Conservation (phyloP, 225 moss, liverwort and hornwort genomes). For the Polytrichum formosum region DNA sequence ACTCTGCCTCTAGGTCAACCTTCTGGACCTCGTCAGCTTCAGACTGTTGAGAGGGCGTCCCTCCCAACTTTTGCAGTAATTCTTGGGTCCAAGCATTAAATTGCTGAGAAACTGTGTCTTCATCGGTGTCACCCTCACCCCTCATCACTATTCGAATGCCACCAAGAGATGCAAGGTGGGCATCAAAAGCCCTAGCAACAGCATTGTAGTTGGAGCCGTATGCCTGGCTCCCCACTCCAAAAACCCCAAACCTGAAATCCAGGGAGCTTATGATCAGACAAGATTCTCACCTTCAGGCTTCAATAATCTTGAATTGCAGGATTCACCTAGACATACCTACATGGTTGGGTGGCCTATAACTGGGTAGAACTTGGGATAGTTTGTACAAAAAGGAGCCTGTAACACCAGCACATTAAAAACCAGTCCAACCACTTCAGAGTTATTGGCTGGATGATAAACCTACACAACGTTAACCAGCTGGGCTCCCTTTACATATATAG, state of each 20-base stretch:
- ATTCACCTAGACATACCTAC: too few relatives aligned
- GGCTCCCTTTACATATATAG: too few relatives aligned
- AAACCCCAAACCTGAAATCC: slow-evolving; percentile 68
- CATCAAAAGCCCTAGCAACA: slow-evolving; percentile 71
- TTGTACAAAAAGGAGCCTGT: too few relatives aligned
- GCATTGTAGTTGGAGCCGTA: slow-evolving; percentile 81
- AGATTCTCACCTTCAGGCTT: neutral
- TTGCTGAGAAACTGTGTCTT: slow-evolving; percentile 54
- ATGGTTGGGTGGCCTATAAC: too few relatives aligned
- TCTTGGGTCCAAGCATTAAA: slow-evolving; percentile 64
- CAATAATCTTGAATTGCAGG: too few relatives aligned
- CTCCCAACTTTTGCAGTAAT: slow-evolving; percentile 44
- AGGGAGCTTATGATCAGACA: slow-evolving; percentile 7
- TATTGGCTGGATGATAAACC: too few relatives aligned
- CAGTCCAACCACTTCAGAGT: too few relatives aligned
- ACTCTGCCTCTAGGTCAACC: slow-evolving; percentile 20
- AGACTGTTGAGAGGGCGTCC: slow-evolving; percentile 15
- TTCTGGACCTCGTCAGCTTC: slow-evolving; percentile 13
- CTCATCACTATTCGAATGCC: slow-evolving; percentile 55
- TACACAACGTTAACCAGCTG: too few relatives aligned
- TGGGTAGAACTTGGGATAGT: too few relatives aligned
- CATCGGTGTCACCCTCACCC: slow-evolving; percentile 78
- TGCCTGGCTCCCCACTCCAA: slow-evolving; percentile 84
- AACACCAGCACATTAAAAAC: too few relatives aligned
- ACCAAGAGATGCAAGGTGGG: slow-evolving; percentile 70